Percentiles rank a stretch among this genome's conserved stretches.
Conservation (phyloP, 345 rosid genomes). For the Dimocarpus longan region DNA sequence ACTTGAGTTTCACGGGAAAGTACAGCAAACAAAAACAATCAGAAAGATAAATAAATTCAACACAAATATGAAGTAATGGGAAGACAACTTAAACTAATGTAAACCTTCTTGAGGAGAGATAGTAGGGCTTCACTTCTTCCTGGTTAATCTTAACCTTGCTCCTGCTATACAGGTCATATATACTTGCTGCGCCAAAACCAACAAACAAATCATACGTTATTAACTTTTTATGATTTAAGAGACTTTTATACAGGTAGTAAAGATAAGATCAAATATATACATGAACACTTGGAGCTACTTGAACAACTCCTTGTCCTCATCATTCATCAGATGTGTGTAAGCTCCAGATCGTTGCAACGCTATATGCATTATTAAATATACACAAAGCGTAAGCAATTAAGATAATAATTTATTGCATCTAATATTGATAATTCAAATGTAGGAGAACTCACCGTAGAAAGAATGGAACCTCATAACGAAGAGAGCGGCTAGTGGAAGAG, state of each 20-base stretch:
- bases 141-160: slow-evolving; percentile 43
- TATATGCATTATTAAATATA: slow-evolving; percentile 8
- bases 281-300: slow-evolving; percentile 71
- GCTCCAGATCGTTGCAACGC: slow-evolving; percentile 61
- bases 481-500: slow-evolving; percentile 55
- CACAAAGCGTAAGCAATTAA: too few species aligned
- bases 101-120: slow-evolving; percentile 56
- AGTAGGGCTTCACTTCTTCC: slow-evolving; percentile 63
- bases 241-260: too few species aligned
- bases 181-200: slow-evolving; percentile 47
- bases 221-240: too few species aligned
- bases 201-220: background rate
- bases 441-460: slow-evolving; percentile 48
- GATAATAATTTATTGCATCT: too few species aligned
- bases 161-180: slow-evolving; percentile 74
- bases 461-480: slow-evolving; percentile 69
- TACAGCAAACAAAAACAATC: slow-evolving; percentile 19
- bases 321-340: slow-evolving; percentile 55
- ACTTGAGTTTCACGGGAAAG: slow-evolving; percentile 35
- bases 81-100: background rate
- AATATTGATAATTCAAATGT: too few species aligned
- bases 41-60: background rate
- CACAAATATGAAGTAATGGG: too few species aligned
- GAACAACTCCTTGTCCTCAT: slow-evolving; percentile 50
- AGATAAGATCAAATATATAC: slow-evolving; percentile 28